phyloP scores from a whole-genome alignment of 2,329 filamentous ascomycete genomes.

The Phyllosticta citrichinensis region DNA sequence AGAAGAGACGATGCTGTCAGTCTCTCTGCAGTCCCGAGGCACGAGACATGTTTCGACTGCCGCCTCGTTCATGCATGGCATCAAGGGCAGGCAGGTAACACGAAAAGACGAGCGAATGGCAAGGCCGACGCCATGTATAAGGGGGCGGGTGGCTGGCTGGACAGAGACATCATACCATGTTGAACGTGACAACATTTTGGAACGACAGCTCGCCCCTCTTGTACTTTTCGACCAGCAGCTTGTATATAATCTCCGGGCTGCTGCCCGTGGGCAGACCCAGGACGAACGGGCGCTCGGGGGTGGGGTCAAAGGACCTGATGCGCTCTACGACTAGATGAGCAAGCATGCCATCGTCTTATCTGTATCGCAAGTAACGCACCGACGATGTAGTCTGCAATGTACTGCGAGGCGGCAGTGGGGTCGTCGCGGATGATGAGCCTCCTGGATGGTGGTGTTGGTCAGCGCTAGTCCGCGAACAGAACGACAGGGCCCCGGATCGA shows the following conservation, averaged over 20 bases:
- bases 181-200: slow-evolving; percentile 82
- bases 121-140: not conserved
- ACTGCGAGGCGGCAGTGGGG: slow-evolving; percentile 56
- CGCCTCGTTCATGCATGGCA: not conserved
- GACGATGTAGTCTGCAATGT: slow-evolving; percentile 75
- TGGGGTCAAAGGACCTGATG: slow-evolving; percentile 68
- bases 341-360: not conserved
- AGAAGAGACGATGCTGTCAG: not conserved
- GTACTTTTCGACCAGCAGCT: slow-evolving; percentile 60
- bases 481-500: slow-evolving; percentile 12
- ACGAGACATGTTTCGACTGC: not conserved
- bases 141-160: not conserved
- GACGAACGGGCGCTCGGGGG: slow-evolving; percentile 63
- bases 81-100: not conserved
- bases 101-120: not conserved
- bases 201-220: slow-evolving; percentile 71
- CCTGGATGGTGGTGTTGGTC: slow-evolving; percentile 40
- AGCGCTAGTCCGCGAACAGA: slow-evolving; percentile 1
- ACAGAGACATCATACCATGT: slow-evolving; percentile 53
- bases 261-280: slow-evolving; percentile 77
- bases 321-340: slow-evolving; percentile 42
- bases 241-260: slow-evolving; percentile 69
- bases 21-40: not conserved
- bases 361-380: slow-evolving; percentile 30
- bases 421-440: slow-evolving; percentile 75